phyloP scores from a whole-genome alignment of 192 early-diverging fungal species.

The Podila epigama region DNA sequence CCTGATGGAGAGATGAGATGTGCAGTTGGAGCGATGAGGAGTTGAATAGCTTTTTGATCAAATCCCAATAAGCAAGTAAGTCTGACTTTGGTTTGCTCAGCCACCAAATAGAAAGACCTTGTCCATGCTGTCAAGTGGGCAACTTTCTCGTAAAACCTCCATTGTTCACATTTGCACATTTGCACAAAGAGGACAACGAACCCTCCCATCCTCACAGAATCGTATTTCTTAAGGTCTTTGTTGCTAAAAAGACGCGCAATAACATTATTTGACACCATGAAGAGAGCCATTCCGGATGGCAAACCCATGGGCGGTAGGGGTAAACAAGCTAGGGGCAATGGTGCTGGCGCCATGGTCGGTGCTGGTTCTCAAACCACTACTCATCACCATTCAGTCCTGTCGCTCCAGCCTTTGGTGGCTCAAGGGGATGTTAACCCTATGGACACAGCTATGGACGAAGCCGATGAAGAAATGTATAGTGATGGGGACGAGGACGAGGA shows the following conservation, averaged over 20 bases:
- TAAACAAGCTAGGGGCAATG: conserved; percentile 3
- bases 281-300: conserved; percentile 19
- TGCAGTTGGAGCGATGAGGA: background rate
- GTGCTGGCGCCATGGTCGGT: background rate
- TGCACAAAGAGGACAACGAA: background rate
- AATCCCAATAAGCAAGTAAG: background rate
- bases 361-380: conserved; percentile 12
- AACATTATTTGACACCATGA: conserved; percentile 8
- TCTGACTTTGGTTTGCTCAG: background rate
- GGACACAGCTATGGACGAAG: conserved; percentile 1
- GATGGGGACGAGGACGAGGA: conserved; percentile 6
- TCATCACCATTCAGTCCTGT: conserved; percentile 4
- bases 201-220: no score
- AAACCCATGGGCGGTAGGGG: background rate
- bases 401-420: background rate
- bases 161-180: background rate
- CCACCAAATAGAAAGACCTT: background rate
- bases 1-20: background rate
- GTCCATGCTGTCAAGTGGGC: no score
- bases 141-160: background rate
- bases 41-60: background rate
- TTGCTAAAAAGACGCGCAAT: no score
- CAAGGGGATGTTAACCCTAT: background rate
- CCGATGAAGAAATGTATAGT: conserved; percentile 10
- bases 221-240: no score